Base-by-base conservation (phyloP, 371 early-diverging fungal species). In the Mortierella sp. region DNA sequence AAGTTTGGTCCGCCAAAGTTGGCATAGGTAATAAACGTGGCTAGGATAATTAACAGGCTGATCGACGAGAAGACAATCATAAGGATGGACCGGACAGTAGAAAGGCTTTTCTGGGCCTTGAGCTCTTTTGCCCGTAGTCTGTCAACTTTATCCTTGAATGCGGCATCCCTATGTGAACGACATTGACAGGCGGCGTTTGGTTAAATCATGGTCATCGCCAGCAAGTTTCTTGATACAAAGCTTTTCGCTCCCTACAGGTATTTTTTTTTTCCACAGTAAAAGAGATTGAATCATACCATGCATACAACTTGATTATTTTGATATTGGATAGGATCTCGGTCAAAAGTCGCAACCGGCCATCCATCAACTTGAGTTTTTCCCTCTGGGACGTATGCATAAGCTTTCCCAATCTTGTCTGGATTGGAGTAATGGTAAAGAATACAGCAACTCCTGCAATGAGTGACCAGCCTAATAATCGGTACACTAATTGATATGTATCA, bases 261-360 rank as follows among this genome's bases (percentile, higher is more conserved):
- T n/a, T n/a, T n/a, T n/a, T n/a, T n/a, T n/a, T n/a, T n/a, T n/a
- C n/a, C n/a, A n/a, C n/a, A n/a, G n/a, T n/a, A n/a, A n/a, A 72
- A 16, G 92, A 94, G 46, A 47, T 37, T 48, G 15, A 25, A 46
- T 16, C 47, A 19, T 74, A 74, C 75, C 75, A 95, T 5, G 92
- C 91, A 66, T 93, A 94, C 21, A 94, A 81, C 82, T 97, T 97
- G 81, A 97, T 92, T 43, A 96, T 94, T 82, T 94, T 95, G 82
- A 97, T 97, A 19, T 96, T 97, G 62, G 91, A 90, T 51, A 99
- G 82, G 5, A 97, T 83, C 84, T 99, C 99, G 74, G 97, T 89
- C 68, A 80, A 75, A 29, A 75, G 55, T 4, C 75, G 68, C 16
- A 82, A 63, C 0, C 82, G 75, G 21, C 48, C 61, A 53, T 82